Base-by-base conservation (phyloP, 31 red algal species). In the Odonthalia washingtoniensis region DNA sequence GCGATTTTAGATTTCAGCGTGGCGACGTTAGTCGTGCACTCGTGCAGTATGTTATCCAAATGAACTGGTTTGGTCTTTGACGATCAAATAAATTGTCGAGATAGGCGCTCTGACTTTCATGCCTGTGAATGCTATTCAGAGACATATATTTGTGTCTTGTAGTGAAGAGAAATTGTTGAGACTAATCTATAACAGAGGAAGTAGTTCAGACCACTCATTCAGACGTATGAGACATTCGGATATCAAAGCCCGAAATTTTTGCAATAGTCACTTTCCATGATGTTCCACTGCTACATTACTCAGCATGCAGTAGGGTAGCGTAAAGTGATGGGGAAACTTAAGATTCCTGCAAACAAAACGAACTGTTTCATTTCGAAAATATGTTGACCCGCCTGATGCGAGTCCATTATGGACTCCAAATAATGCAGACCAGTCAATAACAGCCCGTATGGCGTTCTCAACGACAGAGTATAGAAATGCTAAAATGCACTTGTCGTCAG, bases 301-400 rank as follows among this genome's bases (percentile, higher is more conserved):
- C 67, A 12, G 30, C 5, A 46, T 41, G 32, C 75, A 79, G 46
- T 57, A 60, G 41, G 75, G 80, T 2, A 83, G 65, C 5, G 80
- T 83, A 37, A 83, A 83, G 34, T 83, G 80, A 63, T 83, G 80
- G 39, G 80, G 80, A 30, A 44, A 26, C 80, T 70, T 83, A 32
- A 83, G 80, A 69, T 4, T 31, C 35, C 46, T 66, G 2, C 24
- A 83, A 38, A 83, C 62, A 17, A 69, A 24, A 70, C 80, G 80
- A 27, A 83, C 31, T 12, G 62, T 70, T 6, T 66, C 80, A 30
- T 83, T 65, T 52, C 69, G 65, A 36, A 83, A 83, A 37, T 83
- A 36, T 3, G 63, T 69, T 21, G 62, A 39, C n/a, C 32, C 80
- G 31, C 69, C 80, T 3, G 75, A 79, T 33, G 61, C 61, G 3